phyloP scores from a whole-genome alignment of 2,329 filamentous ascomycete species.

The Cercospora sojina region DNA sequence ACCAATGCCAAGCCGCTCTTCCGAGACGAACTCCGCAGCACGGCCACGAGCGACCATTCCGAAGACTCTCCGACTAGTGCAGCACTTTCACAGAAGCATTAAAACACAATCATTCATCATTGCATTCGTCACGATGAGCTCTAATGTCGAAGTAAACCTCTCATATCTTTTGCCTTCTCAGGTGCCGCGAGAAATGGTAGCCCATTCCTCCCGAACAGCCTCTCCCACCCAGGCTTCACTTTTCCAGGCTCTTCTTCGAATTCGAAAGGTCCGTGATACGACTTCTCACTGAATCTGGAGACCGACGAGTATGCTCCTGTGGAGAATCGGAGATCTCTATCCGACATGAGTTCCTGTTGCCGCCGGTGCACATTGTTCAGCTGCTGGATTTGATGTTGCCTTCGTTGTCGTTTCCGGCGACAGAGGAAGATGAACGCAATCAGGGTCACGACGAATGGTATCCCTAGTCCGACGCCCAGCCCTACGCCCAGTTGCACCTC shows the following conservation, averaged over 20 bases:
- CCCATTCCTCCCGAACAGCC: slow-evolving; percentile 12
- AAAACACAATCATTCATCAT: background rate
- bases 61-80: background rate
- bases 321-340: background rate
- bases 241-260: slow-evolving; percentile 14
- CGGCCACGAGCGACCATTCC: background rate
- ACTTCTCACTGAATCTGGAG: slow-evolving; percentile 15
- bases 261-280: slow-evolving; percentile 18
- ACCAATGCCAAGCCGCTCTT: background rate
- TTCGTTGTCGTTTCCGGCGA: slow-evolving; percentile 7
- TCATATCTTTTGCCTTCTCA: slow-evolving; percentile 3
- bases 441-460: slow-evolving; percentile 9
- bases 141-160: background rate
- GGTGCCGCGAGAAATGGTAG: background rate
- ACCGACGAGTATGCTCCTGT: slow-evolving; percentile 7
- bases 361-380: slow-evolving; percentile 2
- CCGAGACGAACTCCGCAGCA: background rate
- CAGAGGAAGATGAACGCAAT: slow-evolving; percentile 1
- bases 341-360: background rate
- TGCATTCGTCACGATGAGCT: background rate
- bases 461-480: slow-evolving; percentile 14
- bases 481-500: slow-evolving; percentile 12
- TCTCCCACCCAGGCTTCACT: slow-evolving; percentile 13
- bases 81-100: background rate
- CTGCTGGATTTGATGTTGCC: slow-evolving; percentile 14